Conservation (phyloP, 371 early-diverging fungal species). For the Catenaria anguillulae region DNA sequence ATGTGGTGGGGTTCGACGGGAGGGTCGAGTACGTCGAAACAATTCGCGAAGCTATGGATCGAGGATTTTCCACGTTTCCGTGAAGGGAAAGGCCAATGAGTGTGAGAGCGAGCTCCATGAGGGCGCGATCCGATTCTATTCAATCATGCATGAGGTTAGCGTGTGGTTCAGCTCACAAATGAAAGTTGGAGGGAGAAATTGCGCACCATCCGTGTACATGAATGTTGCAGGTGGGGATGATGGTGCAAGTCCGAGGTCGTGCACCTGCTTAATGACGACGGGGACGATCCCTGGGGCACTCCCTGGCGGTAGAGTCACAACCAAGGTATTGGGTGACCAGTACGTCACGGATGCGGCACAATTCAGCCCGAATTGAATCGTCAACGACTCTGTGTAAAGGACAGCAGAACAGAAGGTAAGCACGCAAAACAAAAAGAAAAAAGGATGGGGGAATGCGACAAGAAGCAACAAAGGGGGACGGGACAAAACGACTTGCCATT, state of each 20-base stretch:
- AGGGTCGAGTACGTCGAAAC: no score
- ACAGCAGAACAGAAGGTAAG: no score
- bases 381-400: constrained; percentile 23
- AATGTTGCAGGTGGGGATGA: not conserved
- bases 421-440: no score
- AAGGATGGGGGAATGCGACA: no score
- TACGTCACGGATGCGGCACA: constrained; percentile 33
- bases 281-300: constrained; percentile 53
- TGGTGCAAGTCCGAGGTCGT: not conserved
- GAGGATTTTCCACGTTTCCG: constrained; percentile 8
- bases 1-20: no score
- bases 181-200: no score
- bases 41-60: no score
- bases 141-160: no score
- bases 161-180: no score
- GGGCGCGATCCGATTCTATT: no score
- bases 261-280: constrained; percentile 46
- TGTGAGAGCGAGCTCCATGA: constrained; percentile 10
- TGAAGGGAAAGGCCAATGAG: constrained; percentile 7
- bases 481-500: constrained; percentile 15
- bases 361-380: constrained; percentile 56
- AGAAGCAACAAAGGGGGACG: no score
- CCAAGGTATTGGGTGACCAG: constrained; percentile 52
- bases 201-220: not conserved
- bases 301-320: constrained; percentile 62